Evolutionary conservation across 1,284 basidiomycete species (phyloP).

Genomic region (Malassezia restricta): DNA sequence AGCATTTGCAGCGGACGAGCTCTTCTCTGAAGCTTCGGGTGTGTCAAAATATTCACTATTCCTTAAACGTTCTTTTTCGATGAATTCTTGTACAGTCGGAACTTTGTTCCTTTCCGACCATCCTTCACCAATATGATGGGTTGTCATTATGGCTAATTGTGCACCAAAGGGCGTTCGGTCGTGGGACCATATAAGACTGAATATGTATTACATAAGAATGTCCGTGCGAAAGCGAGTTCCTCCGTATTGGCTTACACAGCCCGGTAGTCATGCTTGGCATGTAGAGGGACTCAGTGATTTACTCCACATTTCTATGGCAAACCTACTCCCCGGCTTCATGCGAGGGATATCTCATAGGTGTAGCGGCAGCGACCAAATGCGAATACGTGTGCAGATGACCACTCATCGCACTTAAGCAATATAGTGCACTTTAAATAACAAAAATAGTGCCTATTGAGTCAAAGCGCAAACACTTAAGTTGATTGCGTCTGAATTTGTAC

Average conservation of each 20-base stretch:
- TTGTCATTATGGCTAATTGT: conserved; percentile 12
- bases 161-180: neutral
- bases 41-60: neutral
- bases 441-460: conserved; percentile 73
- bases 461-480: conserved; percentile 82
- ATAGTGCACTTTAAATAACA: conserved; percentile 77
- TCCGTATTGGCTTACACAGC: too few relatives aligned
- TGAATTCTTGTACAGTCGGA: conserved; percentile 30
- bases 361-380: conserved; percentile 74
- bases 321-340: too few relatives aligned
- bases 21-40: neutral
- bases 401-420: conserved; percentile 52
- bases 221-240: neutral
- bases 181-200: neutral
- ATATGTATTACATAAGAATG: neutral
- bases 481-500: conserved; percentile 68
- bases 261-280: too few relatives aligned
- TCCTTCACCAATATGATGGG: conserved; percentile 27
- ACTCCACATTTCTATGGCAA: too few relatives aligned
- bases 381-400: conserved; percentile 49
- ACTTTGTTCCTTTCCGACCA: conserved; percentile 34
- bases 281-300: too few relatives aligned
- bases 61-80: neutral
- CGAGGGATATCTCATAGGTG: conserved; percentile 48
- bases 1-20: neutral